Base-by-base conservation (phyloP, 164 flowering plant genomes). In the Annona squamosa region DNA sequence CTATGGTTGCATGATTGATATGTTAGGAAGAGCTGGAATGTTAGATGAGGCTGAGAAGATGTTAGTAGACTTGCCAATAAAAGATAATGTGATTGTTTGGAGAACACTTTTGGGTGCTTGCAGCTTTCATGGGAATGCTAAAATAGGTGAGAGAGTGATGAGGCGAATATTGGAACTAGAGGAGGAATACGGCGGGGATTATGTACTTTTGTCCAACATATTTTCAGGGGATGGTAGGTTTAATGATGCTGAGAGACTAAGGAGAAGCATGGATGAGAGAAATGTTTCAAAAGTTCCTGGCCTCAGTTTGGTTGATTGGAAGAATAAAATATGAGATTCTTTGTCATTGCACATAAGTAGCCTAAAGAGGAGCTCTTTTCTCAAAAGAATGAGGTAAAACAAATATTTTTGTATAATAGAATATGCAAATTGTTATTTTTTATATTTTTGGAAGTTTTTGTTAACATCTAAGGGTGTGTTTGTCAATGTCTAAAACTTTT, bases 51-150 rank as follows among this genome's bases (percentile, higher is more conserved):
- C 81, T 2, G 73, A 77, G 68, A 71, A 67, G 63, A 48, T 77
- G 75, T 46, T 73, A 7, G 19, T 67, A 59, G 79, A 64, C 46
- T 72, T 75, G 69, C 80, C 82, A 1, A 52, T 71, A 66, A 65
- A 71, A 57, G 63, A 46, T 2, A 73, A 73, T 72, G 80, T 67
- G 69, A 67, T 75, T 65, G 47, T 80, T 61, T 77, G 75, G 82
- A 80, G 82, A 48, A 74, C 83, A 18, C 72, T 77, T 26, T 69
- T 80, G 67, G 78, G 78, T 45, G 76, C 80, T 47, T 80, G 83
- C 43, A 72, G 78, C 19, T 73, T 67, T 69, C 74, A 80, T 77
- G 78, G 79, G n/a, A 71, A 77, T 70, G 52, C 45, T 47, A 78
- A 67, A 64, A 71, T 80, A 67, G 78, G 72, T 43, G 78, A 75